Base-by-base conservation (phyloP, 345 rosid genomes). In the Boechera stricta region DNA sequence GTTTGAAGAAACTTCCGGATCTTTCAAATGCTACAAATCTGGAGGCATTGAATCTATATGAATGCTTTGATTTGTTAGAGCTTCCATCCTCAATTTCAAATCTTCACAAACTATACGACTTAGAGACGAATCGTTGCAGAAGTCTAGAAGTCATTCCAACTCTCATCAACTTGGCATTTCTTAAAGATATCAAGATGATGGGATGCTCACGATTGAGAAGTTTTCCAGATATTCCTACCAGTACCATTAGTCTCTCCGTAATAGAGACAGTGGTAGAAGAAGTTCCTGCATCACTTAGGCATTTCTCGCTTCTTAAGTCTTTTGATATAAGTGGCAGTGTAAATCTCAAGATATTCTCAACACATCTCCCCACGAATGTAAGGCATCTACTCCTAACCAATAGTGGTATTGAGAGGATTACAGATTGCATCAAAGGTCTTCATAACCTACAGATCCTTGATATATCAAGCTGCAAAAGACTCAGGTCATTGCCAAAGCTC, bases 51-150 rank as follows among this genome's bases (percentile, higher is more conserved):
- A 16, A 16, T 16, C 16, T 16, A 16, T 16, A 16, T 16, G 16
- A 16, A 16, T 16, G 16, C 16, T 16, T 16, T 16, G 16, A 16
- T 16, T 16, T 16, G 16, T 16, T 16, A 16, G 16, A 16, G 16
- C 16, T 16, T 16, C 16, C 16, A 16, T 18, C 21, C 21, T 18
- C 21, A 18, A 18, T 18, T 18, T 18, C 21, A 18, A 18, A 18
- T 18, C 21, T 18, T 48, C 10, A 56, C 18, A 67, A 71, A 24
- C 57, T 82, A 29, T 0, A 6, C 0, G 0, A 6, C 0, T 28
- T 66, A 6, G 0, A 0, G 2, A 32, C 6, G 32, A 0, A 3
- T 0, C 0, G 0, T 0, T 66, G 18, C 31, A 0, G 1, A 11
- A 33, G 16, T 6, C 45, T 66, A 66, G 2, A 65, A 18, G 44